phyloP scores from a whole-genome alignment of 2,329 filamentous ascomycete genomes.

The Curvularia hawaiiensis region DNA sequence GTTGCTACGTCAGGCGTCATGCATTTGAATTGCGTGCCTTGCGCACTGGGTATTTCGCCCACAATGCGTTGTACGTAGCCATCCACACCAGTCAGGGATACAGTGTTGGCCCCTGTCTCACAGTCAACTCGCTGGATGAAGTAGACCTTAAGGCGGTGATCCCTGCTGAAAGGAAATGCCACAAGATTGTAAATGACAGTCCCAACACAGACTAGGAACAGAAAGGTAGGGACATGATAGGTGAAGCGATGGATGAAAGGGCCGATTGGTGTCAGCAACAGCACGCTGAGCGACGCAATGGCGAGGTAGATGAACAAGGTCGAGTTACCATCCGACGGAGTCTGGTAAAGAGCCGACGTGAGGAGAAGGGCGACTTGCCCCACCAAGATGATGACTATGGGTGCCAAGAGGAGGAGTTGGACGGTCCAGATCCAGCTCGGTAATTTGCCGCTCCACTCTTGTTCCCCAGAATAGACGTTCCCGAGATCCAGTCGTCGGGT shows the following conservation, averaged over 20 bases:
- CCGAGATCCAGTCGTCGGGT: constrained; percentile 42
- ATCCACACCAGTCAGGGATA: constrained; percentile 55
- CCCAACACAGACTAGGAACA: constrained; percentile 73
- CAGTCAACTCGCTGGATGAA: constrained; percentile 84
- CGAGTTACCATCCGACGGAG: constrained; percentile 79
- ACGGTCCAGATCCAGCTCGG: constrained; percentile 87
- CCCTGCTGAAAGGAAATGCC: constrained; percentile 85
- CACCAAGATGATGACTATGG: constrained; percentile 76
- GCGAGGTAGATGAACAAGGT: constrained; percentile 73
- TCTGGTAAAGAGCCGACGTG: constrained; percentile 76
- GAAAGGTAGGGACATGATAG: constrained; percentile 78
- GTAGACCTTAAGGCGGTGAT: constrained; percentile 82
- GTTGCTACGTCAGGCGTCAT: constrained; percentile 48
- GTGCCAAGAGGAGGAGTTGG: constrained; percentile 80
- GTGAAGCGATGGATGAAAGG: constrained; percentile 89
- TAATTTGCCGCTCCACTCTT: constrained; percentile 80
- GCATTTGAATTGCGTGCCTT: constrained; percentile 59
- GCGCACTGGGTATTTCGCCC: constrained; percentile 70
- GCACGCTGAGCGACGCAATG: constrained; percentile 69
- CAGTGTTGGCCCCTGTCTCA: constrained; percentile 69
- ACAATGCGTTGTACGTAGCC: constrained; percentile 61
- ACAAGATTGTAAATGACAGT: constrained; percentile 85
- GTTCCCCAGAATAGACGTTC: constrained; percentile 69
- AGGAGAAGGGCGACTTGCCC: constrained; percentile 77
- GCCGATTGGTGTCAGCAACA: constrained; percentile 75